Percentiles rank a stretch among this genome's conserved stretches.
Evolutionary conservation across 179 eudicot genomes (phyloP).

Genomic region (Spergularia azorica): DNA sequence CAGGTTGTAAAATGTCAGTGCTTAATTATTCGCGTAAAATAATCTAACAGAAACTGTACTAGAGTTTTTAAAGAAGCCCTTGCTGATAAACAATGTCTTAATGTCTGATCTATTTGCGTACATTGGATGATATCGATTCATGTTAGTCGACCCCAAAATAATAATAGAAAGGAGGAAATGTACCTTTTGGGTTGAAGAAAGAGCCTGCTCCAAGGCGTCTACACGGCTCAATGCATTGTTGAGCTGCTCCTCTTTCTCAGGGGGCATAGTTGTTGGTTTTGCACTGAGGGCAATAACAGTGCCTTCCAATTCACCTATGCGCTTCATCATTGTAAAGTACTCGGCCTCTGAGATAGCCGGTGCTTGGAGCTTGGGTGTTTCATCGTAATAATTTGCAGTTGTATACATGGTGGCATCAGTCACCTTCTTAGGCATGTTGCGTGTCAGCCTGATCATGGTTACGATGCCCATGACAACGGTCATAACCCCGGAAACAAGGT

Average conservation of each 20-base stretch:
- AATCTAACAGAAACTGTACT: neutral
- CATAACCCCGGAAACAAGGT: constrained; percentile 69
- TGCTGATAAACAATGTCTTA: neutral
- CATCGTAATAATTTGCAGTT: constrained; percentile 42
- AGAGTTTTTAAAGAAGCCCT: neutral
- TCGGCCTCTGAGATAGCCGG: constrained; percentile 51
- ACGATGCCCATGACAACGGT: constrained; percentile 81
- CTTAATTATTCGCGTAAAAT: neutral
- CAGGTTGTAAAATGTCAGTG: neutral
- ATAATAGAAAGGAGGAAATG: neutral
- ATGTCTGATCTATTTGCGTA: neutral
- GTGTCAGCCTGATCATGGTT: constrained; percentile 75
- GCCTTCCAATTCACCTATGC: constrained; percentile 79
- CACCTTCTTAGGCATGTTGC: constrained; percentile 79
- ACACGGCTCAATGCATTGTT: constrained; percentile 68
- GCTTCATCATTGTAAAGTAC: constrained; percentile 61
- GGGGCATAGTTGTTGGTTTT: constrained; percentile 61
- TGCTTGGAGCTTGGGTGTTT: constrained; percentile 32
- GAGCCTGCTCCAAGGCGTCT: constrained; percentile 66
- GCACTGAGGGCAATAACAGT: constrained; percentile 48
- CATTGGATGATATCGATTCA: neutral
- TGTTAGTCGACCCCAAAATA: neutral
- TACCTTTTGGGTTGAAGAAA: constrained; percentile 79
- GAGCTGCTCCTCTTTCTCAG: constrained; percentile 84
- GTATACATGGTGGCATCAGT: constrained; percentile 68